Base-by-base conservation (phyloP, 2,329 filamentous ascomycete species). In the Drechslerella dactyloides region DNA sequence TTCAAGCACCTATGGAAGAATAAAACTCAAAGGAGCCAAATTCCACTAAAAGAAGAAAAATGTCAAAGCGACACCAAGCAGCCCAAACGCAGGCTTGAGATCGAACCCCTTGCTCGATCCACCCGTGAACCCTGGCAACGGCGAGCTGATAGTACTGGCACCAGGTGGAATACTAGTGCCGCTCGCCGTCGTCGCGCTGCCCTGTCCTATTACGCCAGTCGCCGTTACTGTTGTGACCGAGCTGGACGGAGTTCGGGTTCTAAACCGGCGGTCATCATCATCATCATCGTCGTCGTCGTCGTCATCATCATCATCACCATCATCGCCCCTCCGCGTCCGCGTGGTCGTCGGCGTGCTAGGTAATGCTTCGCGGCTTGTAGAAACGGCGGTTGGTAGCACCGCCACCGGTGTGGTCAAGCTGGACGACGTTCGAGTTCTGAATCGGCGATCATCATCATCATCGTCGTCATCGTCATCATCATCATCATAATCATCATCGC, bases 11-110 rank as follows among this genome's bases (percentile, higher is more conserved):
- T 7, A 13, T 7, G 33, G 33, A 7, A 13, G 6, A 37, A 13
- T 13, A 37, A 37, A 7, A 37, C 13, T 7, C 13, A 7, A 37
- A 7, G 33, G 7, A 37, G 6, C 21, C 19, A 4, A 33, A 5
- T 2, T 42, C 17, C 6, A 15, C 51, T 61, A 69, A 15, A 55
- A 51, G 5, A 61, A 56, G 21, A 69, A 61, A 40, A 69, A 69
- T 15, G 56, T 17, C 13, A 56, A 24, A n/a, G 56, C 64, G 4
- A 69, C 21, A 44, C 21, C 40, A 8, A 40, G 5, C 27, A 69
- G 40, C 7, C 55, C 64, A 33, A 56, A 19, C 1, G 51, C n/a
- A 19, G 55, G 21, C 15, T 50, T 51, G 2, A 61, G 37, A 8
- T 51, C 19, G 15, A 50, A 55, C 0, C 8, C 21, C 8, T 40